Evolutionary conservation across 192 early-diverging fungal species (phyloP).

Genomic region (Linnemannia schmuckeri): DNA sequence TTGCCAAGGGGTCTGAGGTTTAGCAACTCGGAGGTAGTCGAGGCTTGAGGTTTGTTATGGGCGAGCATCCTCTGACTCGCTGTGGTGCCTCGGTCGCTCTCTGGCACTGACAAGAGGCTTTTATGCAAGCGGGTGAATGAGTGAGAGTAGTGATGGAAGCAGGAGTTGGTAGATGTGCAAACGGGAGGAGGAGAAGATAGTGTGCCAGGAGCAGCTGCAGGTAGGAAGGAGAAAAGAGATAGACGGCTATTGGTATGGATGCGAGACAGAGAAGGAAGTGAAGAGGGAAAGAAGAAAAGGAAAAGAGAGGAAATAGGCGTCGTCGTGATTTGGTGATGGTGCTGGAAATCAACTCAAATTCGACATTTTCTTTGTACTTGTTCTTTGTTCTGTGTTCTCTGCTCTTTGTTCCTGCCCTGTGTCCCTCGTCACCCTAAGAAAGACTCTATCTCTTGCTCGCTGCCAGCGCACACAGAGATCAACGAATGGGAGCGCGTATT

Average conservation of each 20-base stretch:
- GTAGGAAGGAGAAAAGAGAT: background rate
- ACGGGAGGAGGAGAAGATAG: background rate
- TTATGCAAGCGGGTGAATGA: background rate
- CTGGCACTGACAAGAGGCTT: background rate
- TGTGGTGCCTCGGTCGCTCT: background rate
- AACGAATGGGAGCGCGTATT: background rate
- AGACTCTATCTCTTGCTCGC: too few species aligned
- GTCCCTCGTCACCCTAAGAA: too few species aligned
- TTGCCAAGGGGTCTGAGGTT: background rate
- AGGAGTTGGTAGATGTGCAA: background rate
- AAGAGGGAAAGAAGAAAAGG: background rate
- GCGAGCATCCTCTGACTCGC: conserved; percentile 9
- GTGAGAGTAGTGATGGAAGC: background rate
- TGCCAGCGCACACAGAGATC: background rate
- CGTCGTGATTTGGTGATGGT: too few species aligned
- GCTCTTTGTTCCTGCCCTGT: background rate
- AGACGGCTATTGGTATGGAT: background rate
- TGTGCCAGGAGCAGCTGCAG: too few species aligned
- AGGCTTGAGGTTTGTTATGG: conserved; percentile 10
- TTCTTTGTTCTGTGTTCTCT: background rate
- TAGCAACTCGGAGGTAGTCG: background rate
- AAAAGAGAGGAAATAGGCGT: background rate
- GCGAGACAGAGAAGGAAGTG: background rate
- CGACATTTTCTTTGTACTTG: background rate
- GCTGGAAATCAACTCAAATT: too few species aligned